phyloP scores from a whole-genome alignment of 805 yeast genomes.

The Myxozyma melibiosi region DNA sequence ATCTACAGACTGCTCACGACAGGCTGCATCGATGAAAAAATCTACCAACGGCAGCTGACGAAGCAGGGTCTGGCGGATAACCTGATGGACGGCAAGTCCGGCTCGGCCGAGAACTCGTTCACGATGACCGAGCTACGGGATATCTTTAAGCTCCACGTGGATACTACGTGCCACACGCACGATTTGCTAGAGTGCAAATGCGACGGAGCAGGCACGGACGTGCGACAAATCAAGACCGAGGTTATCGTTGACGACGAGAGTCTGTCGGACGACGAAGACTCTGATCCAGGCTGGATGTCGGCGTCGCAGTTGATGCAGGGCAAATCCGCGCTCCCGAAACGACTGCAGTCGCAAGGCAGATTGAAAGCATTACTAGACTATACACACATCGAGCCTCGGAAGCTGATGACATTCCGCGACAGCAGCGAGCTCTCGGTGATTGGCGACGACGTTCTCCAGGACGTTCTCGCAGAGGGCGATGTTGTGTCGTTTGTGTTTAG shows the following conservation, averaged over 20 bases:
- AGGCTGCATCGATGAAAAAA: constrained; percentile 93
- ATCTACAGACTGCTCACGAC: constrained; percentile 83
- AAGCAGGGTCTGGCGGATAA: constrained; percentile 77
- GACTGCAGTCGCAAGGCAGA: constrained; percentile 49
- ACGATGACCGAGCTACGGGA: constrained; percentile 67
- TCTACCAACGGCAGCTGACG: constrained; percentile 86
- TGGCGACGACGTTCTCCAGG: constrained; percentile 18
- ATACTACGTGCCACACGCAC: constrained; percentile 69
- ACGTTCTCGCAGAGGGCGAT: constrained; percentile 1
- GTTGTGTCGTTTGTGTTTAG: constrained; percentile 20
- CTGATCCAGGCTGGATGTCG: constrained; percentile 52
- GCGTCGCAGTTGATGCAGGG: constrained; percentile 53
- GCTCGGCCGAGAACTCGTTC: constrained; percentile 58
- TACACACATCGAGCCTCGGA: constrained; percentile 63
- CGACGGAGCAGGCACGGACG: constrained; percentile 49
- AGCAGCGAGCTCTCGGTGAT: constrained; percentile 8
- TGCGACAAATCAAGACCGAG: constrained; percentile 32
- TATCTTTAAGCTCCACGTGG: constrained; percentile 61
- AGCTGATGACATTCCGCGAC: not conserved
- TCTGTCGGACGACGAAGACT: constrained; percentile 23
- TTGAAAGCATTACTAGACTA: constrained; percentile 63
- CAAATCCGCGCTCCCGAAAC: constrained; percentile 18
- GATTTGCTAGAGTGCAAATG: constrained; percentile 55
- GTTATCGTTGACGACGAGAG: not conserved
- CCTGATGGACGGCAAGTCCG: constrained; percentile 51